phyloP scores from a whole-genome alignment of 2,329 filamentous ascomycete genomes.

The Graphilbum fragrans region DNA sequence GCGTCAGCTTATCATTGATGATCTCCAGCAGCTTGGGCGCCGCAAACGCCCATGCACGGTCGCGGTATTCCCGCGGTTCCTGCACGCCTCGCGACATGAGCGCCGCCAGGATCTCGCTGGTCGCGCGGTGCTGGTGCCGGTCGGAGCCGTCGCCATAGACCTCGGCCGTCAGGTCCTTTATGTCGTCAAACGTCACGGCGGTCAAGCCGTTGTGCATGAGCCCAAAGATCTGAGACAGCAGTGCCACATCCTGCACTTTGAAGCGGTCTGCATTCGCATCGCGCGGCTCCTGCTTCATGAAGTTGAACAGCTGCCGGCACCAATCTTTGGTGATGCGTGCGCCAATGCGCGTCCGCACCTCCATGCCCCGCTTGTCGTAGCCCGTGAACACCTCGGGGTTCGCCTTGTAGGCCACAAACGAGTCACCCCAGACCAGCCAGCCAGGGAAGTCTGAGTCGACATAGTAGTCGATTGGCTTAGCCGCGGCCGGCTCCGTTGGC shows the following conservation, averaged over 20 bases:
- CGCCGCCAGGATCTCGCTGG: conserved; percentile 83
- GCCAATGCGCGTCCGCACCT: conserved; percentile 68
- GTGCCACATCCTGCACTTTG: conserved; percentile 74
- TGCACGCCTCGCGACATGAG: conserved; percentile 73
- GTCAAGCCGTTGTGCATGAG: conserved; percentile 74
- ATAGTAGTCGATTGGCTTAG: conserved; percentile 61
- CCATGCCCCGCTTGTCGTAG: conserved; percentile 72
- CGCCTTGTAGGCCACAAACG: conserved; percentile 66
- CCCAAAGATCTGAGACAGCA: conserved; percentile 83
- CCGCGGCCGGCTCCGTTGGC: conserved; percentile 15
- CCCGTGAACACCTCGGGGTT: conserved; percentile 53
- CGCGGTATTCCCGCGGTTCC: conserved; percentile 59
- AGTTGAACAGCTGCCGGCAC: conserved; percentile 81
- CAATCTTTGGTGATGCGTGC: conserved; percentile 68
- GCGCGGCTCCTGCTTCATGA: conserved; percentile 26
- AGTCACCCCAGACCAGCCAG: conserved; percentile 92
- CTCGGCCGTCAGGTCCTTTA: conserved; percentile 65
- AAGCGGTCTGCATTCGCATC: conserved; percentile 49
- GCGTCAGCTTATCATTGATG: conserved; percentile 83
- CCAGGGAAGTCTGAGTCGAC: conserved; percentile 87
- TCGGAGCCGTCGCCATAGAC: conserved; percentile 90
- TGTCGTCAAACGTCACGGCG: conserved; percentile 69
- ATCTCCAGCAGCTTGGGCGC: conserved; percentile 79
- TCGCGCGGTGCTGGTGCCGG: conserved; percentile 94
- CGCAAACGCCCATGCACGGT: conserved; percentile 75